Conservation (phyloP, 1,284 basidiomycete species). For the Vanrija sp. region DNA sequence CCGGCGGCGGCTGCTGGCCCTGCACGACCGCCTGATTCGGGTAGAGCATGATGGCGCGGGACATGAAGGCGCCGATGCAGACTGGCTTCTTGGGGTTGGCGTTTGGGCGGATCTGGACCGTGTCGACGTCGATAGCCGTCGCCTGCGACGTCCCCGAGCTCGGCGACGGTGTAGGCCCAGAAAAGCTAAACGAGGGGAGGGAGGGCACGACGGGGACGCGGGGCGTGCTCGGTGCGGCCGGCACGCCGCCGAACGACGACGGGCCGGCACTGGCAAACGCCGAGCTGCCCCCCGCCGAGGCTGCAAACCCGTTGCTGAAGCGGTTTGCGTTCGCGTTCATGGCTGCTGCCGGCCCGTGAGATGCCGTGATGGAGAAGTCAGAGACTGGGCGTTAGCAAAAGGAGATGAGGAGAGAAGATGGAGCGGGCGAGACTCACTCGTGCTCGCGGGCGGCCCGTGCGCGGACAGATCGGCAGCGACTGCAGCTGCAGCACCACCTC, state of each 20-base stretch:
- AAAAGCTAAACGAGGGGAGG: not conserved
- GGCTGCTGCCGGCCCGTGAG: not conserved
- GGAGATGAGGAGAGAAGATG: not conserved
- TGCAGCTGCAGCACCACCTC: not conserved
- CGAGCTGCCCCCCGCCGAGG: not conserved
- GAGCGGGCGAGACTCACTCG: not conserved
- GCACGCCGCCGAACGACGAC: not conserved
- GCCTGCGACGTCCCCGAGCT: not conserved
- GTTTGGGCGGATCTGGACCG: constrained; percentile 15
- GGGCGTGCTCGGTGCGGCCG: not conserved
- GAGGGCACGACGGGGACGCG: not conserved
- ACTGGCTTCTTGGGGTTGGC: constrained; percentile 50
- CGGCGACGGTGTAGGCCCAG: not conserved
- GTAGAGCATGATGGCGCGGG: constrained; percentile 79
- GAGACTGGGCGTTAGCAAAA: not conserved
- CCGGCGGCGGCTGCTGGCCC: constrained; percentile 46
- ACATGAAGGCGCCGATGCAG: constrained; percentile 79
- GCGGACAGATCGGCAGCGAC: not conserved
- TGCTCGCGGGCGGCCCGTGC: not conserved
- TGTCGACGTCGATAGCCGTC: constrained; percentile 31
- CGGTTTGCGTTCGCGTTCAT: not conserved
- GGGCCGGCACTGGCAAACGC: not conserved
- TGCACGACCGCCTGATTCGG: constrained; percentile 67
- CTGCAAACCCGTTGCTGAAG: constrained; percentile 1
- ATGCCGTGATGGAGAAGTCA: not conserved